Percentiles rank a stretch among this genome's conserved stretches.
Conservation (phyloP, 2,329 filamentous ascomycete species). For the Colletotrichum echinochloae region DNA sequence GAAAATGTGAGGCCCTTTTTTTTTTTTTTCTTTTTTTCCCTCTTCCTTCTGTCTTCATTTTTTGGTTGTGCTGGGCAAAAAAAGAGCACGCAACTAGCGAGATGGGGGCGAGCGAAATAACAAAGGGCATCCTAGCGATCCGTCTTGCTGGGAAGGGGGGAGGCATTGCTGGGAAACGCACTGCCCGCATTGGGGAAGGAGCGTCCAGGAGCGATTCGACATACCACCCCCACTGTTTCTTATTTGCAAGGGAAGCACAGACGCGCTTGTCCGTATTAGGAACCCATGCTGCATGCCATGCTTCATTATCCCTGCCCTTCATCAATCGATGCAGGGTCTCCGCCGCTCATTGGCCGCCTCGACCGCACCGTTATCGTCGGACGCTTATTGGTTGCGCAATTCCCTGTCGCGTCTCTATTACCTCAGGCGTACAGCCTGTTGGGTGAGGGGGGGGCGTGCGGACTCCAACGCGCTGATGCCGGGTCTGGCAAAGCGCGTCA, state of each 20-base stretch:
- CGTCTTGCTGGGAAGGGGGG: conserved; percentile 14
- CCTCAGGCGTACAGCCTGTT: conserved; percentile 12
- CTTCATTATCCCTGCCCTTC: conserved; percentile 30
- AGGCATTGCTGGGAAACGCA: background rate
- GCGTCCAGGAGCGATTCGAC: conserved; percentile 14
- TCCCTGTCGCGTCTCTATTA: conserved; percentile 6
- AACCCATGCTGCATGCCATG: conserved; percentile 30
- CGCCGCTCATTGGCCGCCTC: conserved; percentile 13
- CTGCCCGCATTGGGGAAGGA: background rate
- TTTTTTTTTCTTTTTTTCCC: background rate
- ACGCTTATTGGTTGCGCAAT: conserved; percentile 1
- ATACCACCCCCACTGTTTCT: conserved; percentile 18
- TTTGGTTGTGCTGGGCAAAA: background rate
- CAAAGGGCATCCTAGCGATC: background rate
- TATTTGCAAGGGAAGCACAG: conserved; percentile 25
- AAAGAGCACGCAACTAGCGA: background rate
- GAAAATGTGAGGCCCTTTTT: background rate
- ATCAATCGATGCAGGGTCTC: conserved; percentile 36
- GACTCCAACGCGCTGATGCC: conserved; percentile 1
- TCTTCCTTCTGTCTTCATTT: background rate
- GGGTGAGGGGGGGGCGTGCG: background rate
- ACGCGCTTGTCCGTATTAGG: conserved; percentile 20
- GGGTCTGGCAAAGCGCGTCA: background rate
- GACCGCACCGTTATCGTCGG: conserved; percentile 19
- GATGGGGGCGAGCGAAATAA: background rate